Conservation (phyloP, 139 green algal species). For the Haematococcus lacustris region DNA sequence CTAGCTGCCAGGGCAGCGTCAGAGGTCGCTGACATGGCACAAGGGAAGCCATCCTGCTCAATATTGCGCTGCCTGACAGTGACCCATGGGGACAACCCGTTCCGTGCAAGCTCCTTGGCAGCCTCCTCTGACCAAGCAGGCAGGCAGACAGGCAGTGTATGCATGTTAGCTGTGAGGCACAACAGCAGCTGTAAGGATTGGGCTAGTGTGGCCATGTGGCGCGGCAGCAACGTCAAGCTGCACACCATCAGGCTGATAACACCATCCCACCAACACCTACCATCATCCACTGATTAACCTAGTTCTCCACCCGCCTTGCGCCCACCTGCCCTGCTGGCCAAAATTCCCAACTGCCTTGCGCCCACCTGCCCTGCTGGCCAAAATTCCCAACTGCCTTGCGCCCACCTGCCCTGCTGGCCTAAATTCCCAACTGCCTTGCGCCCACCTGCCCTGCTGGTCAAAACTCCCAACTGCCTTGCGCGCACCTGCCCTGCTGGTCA, state of each 20-base stretch:
- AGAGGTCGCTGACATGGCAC: slow-evolving; percentile 26
- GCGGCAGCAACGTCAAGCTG: background rate
- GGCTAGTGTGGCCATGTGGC: background rate
- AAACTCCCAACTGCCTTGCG: background rate
- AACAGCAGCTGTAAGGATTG: background rate
- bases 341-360: background rate
- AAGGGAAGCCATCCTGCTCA: slow-evolving; percentile 78
- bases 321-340: background rate
- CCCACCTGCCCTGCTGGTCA: slow-evolving; percentile 34
- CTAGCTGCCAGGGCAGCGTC: slow-evolving; percentile 16
- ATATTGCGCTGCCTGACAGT: slow-evolving; percentile 71
- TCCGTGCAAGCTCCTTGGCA: slow-evolving; percentile 43
- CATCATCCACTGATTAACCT: background rate
- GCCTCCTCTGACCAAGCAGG: slow-evolving; percentile 17
- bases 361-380: background rate
- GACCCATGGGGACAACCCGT: slow-evolving; percentile 14
- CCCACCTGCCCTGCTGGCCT: background rate
- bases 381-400: background rate
- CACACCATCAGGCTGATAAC: background rate
- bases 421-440: background rate
- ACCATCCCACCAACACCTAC: background rate
- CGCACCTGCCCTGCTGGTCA: background rate
- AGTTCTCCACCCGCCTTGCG: background rate
- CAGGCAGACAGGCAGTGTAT: slow-evolving; percentile 1
- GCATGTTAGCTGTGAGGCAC: background rate